Percentiles rank a stretch among this genome's conserved stretches.
Conservation (phyloP, 2,329 filamentous ascomycete species). For the Periconia sp. region DNA sequence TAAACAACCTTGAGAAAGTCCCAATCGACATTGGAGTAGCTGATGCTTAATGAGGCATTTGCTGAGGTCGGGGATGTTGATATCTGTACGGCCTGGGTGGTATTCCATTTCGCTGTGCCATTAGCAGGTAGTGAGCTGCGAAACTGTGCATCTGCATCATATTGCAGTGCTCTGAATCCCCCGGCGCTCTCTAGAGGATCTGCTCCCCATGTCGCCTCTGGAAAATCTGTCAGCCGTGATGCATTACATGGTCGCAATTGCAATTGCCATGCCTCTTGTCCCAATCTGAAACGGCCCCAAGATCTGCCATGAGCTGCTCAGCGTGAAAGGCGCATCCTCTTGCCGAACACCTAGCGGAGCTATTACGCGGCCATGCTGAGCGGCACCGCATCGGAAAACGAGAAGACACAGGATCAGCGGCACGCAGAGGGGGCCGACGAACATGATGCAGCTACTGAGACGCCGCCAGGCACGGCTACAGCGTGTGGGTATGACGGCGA, state of each 20-base stretch:
- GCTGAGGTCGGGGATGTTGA: slow-evolving; percentile 29
- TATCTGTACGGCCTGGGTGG: slow-evolving; percentile 39
- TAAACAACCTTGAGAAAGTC: slow-evolving; percentile 59
- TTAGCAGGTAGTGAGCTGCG: slow-evolving; percentile 58
- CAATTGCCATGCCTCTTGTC: slow-evolving; percentile 58
- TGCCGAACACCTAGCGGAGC: slow-evolving; percentile 18
- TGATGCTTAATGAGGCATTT: slow-evolving; percentile 51
- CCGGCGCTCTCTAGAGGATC: slow-evolving; percentile 62
- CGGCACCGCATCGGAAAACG: slow-evolving; percentile 20
- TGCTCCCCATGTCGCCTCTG: slow-evolving; percentile 64
- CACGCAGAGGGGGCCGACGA: neutral
- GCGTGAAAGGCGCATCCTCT: slow-evolving; percentile 28
- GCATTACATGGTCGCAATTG: slow-evolving; percentile 1
- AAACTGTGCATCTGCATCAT: slow-evolving; percentile 51
- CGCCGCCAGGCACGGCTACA: neutral
- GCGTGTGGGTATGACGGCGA: neutral
- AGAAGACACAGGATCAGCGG: slow-evolving; percentile 4
- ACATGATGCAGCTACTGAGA: slow-evolving; percentile 5
- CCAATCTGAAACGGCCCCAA: slow-evolving; percentile 65
- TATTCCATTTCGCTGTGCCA: slow-evolving; percentile 59
- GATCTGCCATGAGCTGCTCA: slow-evolving; percentile 55
- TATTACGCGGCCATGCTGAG: slow-evolving; percentile 25
- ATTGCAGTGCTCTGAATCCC: slow-evolving; percentile 57
- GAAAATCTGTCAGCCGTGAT: slow-evolving; percentile 16
- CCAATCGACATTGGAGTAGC: slow-evolving; percentile 62